Conservation (phyloP, 2,329 filamentous ascomycete species). For the Rhytidhysteron rufulum region DNA sequence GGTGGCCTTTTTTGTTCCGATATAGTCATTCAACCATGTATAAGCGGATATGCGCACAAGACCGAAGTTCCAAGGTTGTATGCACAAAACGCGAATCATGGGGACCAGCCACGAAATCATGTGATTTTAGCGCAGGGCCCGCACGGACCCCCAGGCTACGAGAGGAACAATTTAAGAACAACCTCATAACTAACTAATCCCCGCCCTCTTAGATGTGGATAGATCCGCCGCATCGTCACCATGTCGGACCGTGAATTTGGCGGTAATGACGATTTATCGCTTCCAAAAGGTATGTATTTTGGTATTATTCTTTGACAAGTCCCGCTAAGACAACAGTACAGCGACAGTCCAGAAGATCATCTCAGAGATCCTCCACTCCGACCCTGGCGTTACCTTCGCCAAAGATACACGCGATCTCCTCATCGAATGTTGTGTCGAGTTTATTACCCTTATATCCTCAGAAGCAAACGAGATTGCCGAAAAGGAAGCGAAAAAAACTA, state of each 20-base stretch:
- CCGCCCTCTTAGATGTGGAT: too few relatives aligned
- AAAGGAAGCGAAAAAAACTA: constrained; percentile 98
- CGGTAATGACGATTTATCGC: constrained; percentile 40
- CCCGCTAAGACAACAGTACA: constrained; percentile 28
- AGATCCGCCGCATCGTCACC: too few relatives aligned
- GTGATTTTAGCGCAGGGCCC: too few relatives aligned
- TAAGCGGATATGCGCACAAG: too few relatives aligned
- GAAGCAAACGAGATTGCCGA: constrained; percentile 99
- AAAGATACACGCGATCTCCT: constrained; percentile 93
- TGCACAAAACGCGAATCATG: too few relatives aligned
- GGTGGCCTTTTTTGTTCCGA: too few relatives aligned
- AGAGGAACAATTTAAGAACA: too few relatives aligned
- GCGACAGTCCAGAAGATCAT: constrained; percentile 80
- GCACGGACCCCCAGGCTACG: too few relatives aligned
- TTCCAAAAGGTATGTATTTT: constrained; percentile 35
- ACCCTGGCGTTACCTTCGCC: constrained; percentile 77
- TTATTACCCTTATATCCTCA: constrained; percentile 96
- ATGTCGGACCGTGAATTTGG: constrained; percentile 43
- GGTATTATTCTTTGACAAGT: background rate
- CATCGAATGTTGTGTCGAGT: constrained; percentile 98
- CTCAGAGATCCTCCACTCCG: constrained; percentile 79
- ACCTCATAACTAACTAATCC: too few relatives aligned
- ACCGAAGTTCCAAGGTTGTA: too few relatives aligned
- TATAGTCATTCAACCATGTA: too few relatives aligned
- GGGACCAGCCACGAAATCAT: too few relatives aligned